Conservation (phyloP, 1,284 basidiomycete species). For the Apiotrichum sp. region DNA sequence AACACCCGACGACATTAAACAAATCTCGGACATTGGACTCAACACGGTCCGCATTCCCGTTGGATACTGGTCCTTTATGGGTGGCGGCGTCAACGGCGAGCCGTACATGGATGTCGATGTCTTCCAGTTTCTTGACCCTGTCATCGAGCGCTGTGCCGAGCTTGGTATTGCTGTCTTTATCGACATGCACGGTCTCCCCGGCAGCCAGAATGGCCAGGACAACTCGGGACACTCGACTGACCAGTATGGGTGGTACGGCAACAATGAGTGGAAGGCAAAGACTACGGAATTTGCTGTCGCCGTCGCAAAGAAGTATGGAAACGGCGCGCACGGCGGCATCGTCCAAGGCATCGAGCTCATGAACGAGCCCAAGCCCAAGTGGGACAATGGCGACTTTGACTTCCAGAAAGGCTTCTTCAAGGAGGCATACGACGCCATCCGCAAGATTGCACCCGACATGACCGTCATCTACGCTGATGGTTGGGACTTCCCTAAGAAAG, state of each 20-base stretch:
- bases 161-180: conserved; percentile 68
- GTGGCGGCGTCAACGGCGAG: conserved; percentile 43
- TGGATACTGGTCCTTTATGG: conserved; percentile 25
- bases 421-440: conserved; percentile 4
- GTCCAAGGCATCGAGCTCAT: conserved; percentile 38
- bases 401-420: conserved; percentile 51
- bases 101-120: conserved; percentile 54
- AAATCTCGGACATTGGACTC: conserved; percentile 34
- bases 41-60: conserved; percentile 45
- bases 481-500: conserved; percentile 46
- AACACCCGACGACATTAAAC: conserved; percentile 66
- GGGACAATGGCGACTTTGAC: neutral
- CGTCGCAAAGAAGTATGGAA: conserved; percentile 7
- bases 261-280: conserved; percentile 31
- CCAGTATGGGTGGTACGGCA: conserved; percentile 65
- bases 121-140: conserved; percentile 50
- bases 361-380: conserved; percentile 8
- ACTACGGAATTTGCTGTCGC: neutral
- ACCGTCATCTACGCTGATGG: conserved; percentile 2
- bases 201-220: conserved; percentile 71
- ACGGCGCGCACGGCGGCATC: conserved; percentile 43
- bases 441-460: neutral
- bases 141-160: conserved; percentile 68
- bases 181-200: conserved; percentile 66
- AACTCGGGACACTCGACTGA: conserved; percentile 67